Base-by-base conservation (phyloP, 2,329 filamentous ascomycete genomes). In the Ascomycota sp. region DNA sequence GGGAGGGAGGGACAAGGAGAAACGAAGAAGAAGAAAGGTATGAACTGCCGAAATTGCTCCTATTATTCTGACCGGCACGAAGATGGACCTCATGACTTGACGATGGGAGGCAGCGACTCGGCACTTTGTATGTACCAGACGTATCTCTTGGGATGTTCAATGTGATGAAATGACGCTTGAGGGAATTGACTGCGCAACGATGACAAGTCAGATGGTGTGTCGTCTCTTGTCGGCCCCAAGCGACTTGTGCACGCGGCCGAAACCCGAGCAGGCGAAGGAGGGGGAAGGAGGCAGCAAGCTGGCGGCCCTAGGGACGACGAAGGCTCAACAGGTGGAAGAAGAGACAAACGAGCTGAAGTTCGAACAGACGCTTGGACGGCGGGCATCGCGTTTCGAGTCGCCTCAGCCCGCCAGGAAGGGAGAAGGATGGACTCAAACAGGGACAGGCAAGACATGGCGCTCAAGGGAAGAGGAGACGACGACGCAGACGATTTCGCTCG, bases 71-170 rank as follows among this genome's bases (percentile, higher is more conserved):
- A 15, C 25, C 24, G 4, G 23, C n/a, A 5, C 17, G 19, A 7
- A 23, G 20, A 28, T 21, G 20, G 21, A 10, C 20, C 27, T 33
- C 25, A 32, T 20, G 26, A 24, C 13, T 24, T 21, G 22, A 35
- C 9, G 15, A 36, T 29, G 35, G 20, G 33, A 11, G 20, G 20
- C 20, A 27, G 27, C 26, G 26, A 29, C 22, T 29, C 26, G 26
- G 30, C 12, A 15, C 11, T 29, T 17, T 20, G 30, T 26, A 7
- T 20, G 22, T 26, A 29, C 10, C 7, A 4, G 15, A 17, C 15
- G 15, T 3, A 19, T 31, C 4, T 13, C 11, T 11, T 28, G 13
- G 21, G 21, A 17, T 13, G 19, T 19, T 20, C 15, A 15, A 23
- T 22, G 21, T 12, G 17, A 20, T 20, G 22, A 12, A 22, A 28